Percentiles rank a stretch among this genome's conserved stretches.
These are phyloP conservation scores for Davidsoniella eucalypti DNA, from an alignment of 2,329 filamentous ascomycete genomes.

Conservation along the genomic window DNA sequence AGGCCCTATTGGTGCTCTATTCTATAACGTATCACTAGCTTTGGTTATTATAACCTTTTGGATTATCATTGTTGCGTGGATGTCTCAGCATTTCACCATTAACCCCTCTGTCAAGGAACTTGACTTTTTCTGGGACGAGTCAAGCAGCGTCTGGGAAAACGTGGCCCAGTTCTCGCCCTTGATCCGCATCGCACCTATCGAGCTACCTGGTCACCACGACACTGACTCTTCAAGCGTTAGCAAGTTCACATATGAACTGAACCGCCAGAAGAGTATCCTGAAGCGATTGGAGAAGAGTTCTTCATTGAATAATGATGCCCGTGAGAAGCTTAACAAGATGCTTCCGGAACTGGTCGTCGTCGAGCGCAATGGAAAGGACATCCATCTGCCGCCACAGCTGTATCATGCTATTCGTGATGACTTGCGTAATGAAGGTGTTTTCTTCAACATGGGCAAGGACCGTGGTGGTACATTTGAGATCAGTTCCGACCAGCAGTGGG, in stretches of 20 bases:
- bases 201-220: constrained; percentile 15
- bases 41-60: constrained; percentile 6
- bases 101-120: constrained; percentile 8
- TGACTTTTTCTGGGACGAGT: constrained; percentile 16
- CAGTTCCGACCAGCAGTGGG: constrained; percentile 31
- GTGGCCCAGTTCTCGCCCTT: constrained; percentile 18
- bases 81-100: constrained; percentile 6
- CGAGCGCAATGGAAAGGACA: constrained; percentile 33
- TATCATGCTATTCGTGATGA: constrained; percentile 46
- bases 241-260: constrained; percentile 21
- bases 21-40: constrained; percentile 1
- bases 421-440: constrained; percentile 31
- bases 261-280: constrained; percentile 13
- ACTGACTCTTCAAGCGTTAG: constrained; percentile 19
- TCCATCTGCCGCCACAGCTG: constrained; percentile 38
- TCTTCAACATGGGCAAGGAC: constrained; percentile 30
- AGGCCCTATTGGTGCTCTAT: background rate
- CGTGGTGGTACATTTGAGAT: constrained; percentile 21
- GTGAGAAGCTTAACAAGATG: constrained; percentile 28
- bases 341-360: constrained; percentile 43
- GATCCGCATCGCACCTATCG: background rate
- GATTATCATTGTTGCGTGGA: background rate
- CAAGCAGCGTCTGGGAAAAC: constrained; percentile 16
- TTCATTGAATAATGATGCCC: constrained; percentile 16
- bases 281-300: constrained; percentile 3